These are phyloP conservation scores for Elsinoe perseae DNA, from an alignment of 2,329 filamentous ascomycete species.

Conservation along the genomic window DNA sequence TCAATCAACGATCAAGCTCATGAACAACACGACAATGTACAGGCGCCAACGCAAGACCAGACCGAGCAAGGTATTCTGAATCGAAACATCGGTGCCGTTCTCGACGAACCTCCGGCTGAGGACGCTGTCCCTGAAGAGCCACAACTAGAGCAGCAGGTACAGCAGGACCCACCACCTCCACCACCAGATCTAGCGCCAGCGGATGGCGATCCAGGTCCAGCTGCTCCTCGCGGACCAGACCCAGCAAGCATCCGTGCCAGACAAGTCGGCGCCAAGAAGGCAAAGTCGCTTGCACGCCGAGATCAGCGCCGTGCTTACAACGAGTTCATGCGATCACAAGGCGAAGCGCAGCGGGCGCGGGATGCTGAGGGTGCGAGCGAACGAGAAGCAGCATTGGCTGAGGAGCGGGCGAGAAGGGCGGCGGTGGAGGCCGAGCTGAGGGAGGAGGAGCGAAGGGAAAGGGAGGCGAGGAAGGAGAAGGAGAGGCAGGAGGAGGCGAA, in stretches of 20 bases:
- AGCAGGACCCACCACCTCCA: not conserved
- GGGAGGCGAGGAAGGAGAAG: conserved; percentile 33
- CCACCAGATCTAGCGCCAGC: not conserved
- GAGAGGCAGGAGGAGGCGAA: conserved; percentile 33
- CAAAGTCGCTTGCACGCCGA: conserved; percentile 39
- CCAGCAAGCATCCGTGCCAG: conserved; percentile 18
- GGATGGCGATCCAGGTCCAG: conserved; percentile 30
- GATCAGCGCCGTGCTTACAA: conserved; percentile 41
- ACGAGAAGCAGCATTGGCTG: conserved; percentile 36
- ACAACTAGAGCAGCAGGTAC: not conserved
- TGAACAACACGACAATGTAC: not conserved
- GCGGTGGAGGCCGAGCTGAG: conserved; percentile 37
- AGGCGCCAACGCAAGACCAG: not conserved
- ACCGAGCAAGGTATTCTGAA: not conserved
- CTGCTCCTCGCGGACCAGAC: conserved; percentile 21
- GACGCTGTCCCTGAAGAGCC: not conserved
- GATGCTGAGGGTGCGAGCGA: conserved; percentile 39
- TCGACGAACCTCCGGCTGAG: not conserved
- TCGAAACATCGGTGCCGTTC: not conserved
- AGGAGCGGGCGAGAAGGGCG: conserved; percentile 35
- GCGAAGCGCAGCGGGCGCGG: conserved; percentile 37
- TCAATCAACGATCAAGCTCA: too few species aligned
- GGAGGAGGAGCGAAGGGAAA: conserved; percentile 33
- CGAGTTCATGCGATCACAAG: conserved; percentile 43
- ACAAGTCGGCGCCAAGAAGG: conserved; percentile 43